Base-by-base conservation (phyloP, 106 monocot genomes). In the Dioscorea alata region DNA sequence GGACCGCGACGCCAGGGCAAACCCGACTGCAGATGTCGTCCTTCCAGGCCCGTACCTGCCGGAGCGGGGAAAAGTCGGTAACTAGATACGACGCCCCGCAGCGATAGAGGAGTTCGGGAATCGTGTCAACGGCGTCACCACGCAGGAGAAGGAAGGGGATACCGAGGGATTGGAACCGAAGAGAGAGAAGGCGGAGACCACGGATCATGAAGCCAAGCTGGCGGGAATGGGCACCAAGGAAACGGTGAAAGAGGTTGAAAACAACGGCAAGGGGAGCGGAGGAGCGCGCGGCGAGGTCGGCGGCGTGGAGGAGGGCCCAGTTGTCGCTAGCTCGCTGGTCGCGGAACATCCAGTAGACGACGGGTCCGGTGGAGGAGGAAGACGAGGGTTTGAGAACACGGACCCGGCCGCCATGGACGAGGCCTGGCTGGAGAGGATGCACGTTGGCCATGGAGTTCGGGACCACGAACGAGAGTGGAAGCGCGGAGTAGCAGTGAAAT, bases 201-300 rank as follows among this genome's bases (percentile, higher is more conserved):
- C 87, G 90, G 82, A 94, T 73, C 79, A 94, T 89, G 87, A 94
- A 94, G n/a, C 75, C 80, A 23, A 94, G 87, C 78, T 90, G 94
- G 62, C 94, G 80, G 57, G 87, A 72, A 62, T 84, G 87, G 23
- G 94, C 94, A 49, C 76, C 76, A 68, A 94, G 94, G 80, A 94
- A 90, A 79, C 86, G 86, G 53, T 65, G 78, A 82, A 85, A 83
- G 63, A 86, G 86, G 71, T 79, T 77, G 83, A 86, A 86, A 35
- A 72, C 74, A 79, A 86, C 86, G 74, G 86, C 88, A 33, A 88
- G 63, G 35, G 88, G 85, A 2, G 75, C 66, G 74, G 75, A 64
- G 71, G 88, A 65, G 24, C 59, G 57, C 64, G 73, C 58, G 32
- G 88, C 85, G 66, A 88, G 68, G 59, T 78, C 70, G 61, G 79